A percentile compares a stretch with the other conserved stretches of the same genome.
phyloP scores from a whole-genome alignment of 106 monocot species.

The Platanthera guangdongensis region DNA sequence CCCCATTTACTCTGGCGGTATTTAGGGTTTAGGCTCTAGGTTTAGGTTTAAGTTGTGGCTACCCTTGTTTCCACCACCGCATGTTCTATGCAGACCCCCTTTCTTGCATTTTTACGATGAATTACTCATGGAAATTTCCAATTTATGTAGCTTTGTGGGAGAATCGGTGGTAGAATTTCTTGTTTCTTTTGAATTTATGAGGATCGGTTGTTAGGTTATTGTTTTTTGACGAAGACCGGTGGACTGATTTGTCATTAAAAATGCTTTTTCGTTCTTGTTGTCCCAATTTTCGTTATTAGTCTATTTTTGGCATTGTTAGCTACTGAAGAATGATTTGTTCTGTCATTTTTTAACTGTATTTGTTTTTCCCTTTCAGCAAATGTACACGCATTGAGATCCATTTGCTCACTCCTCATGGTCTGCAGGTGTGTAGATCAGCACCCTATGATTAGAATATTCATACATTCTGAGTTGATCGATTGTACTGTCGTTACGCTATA shows the following conservation, averaged over 20 bases:
- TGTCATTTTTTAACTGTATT: background rate
- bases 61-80: background rate
- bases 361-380: conserved; percentile 50
- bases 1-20: background rate
- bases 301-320: background rate
- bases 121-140: background rate
- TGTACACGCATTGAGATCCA: conserved; percentile 99
- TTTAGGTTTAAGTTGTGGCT: background rate
- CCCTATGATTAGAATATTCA: background rate
- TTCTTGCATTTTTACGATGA: background rate
- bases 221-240: background rate
- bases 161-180: background rate
- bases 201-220: background rate
- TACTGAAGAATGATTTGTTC: background rate
- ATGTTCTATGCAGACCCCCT: background rate
- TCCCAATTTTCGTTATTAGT: background rate
- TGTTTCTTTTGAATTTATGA: background rate
- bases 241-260: background rate
- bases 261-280: background rate
- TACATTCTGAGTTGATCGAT: background rate
- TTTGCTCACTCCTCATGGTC: conserved; percentile 84
- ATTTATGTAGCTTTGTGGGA: background rate
- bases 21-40: background rate
- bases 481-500: background rate
- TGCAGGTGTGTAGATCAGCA: conserved; percentile 46